Conservation (phyloP, 495 filamentous ascomycete genomes). For the Penicillium manginii region DNA sequence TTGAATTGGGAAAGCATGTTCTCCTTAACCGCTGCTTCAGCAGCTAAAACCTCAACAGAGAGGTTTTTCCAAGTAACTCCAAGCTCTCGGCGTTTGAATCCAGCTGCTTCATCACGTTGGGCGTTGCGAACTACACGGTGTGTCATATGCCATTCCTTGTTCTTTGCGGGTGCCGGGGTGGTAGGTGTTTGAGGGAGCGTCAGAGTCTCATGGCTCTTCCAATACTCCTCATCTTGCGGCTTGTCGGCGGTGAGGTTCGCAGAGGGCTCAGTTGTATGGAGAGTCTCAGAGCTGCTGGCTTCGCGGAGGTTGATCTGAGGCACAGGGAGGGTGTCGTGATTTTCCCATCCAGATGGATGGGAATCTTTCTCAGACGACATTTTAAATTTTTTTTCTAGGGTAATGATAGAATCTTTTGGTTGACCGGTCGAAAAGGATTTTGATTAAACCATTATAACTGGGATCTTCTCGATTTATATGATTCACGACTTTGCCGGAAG, state of each 20-base stretch:
- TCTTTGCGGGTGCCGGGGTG: slow-evolving; percentile 20
- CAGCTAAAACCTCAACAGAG: slow-evolving; percentile 42
- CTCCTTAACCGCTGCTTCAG: slow-evolving; percentile 52
- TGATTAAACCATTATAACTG: background rate
- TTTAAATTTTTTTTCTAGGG: background rate
- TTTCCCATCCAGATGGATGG: slow-evolving; percentile 8
- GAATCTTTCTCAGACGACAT: slow-evolving; percentile 8
- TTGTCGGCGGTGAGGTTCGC: background rate
- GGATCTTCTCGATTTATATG: background rate
- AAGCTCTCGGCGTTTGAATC: slow-evolving; percentile 49
- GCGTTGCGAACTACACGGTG: slow-evolving; percentile 44
- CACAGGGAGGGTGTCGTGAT: slow-evolving; percentile 14
- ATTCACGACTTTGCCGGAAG: background rate
- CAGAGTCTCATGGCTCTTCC: background rate
- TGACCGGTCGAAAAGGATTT: background rate
- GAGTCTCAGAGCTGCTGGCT: slow-evolving; percentile 20
- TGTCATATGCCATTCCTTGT: slow-evolving; percentile 45
- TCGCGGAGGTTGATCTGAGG: slow-evolving; percentile 19
- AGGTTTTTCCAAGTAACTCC: slow-evolving; percentile 59
- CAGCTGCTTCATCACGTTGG: slow-evolving; percentile 47
- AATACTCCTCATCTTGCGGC: background rate
- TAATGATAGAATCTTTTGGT: background rate
- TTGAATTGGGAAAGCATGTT: slow-evolving; percentile 61
- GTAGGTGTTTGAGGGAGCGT: background rate
- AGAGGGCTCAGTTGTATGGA: slow-evolving; percentile 2